Evolutionary conservation across 345 rosid species (phyloP).

Genomic region (Leavenworthia alabamica): DNA sequence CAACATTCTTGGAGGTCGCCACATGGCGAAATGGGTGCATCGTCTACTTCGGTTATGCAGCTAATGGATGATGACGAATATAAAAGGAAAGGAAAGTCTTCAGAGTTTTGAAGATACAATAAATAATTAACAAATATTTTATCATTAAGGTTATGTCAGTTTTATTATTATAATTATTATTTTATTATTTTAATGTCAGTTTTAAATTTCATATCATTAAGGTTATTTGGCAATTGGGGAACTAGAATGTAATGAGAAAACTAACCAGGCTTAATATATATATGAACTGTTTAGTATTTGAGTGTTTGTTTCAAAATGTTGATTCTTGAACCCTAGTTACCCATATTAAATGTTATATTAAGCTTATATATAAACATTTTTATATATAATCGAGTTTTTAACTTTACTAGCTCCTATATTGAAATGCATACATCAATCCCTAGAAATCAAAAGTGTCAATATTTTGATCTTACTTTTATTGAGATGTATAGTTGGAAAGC

Average conservation of each 20-base stretch:
- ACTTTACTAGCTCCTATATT: background rate
- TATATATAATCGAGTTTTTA: background rate
- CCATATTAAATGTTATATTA: conserved; percentile 11
- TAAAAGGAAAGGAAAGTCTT: conserved; percentile 32
- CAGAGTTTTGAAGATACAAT: conserved; percentile 3
- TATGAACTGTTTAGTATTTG: conserved; percentile 2
- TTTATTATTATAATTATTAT: too few species aligned
- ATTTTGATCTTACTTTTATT: background rate
- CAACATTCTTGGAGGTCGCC: conserved; percentile 13
- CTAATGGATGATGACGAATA: conserved; percentile 19
- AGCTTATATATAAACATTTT: background rate
- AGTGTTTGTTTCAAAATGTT: conserved; percentile 1
- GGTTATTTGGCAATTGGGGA: conserved; percentile 1
- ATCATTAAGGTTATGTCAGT: background rate
- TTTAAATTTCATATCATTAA: background rate
- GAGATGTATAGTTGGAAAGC: conserved; percentile 6
- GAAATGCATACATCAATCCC: background rate
- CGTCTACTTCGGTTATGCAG: conserved; percentile 27
- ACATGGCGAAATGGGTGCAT: conserved; percentile 34
- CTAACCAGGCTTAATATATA: background rate
- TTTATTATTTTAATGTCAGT: too few species aligned
- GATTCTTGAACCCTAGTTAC: conserved; percentile 11
- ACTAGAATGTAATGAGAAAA: background rate
- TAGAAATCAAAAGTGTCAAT: background rate
- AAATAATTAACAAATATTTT: background rate